Percentiles rank a stretch among this genome's conserved stretches.
phyloP scores from a whole-genome alignment of 2,329 filamentous ascomycete species.

The Alternaria sp. region DNA sequence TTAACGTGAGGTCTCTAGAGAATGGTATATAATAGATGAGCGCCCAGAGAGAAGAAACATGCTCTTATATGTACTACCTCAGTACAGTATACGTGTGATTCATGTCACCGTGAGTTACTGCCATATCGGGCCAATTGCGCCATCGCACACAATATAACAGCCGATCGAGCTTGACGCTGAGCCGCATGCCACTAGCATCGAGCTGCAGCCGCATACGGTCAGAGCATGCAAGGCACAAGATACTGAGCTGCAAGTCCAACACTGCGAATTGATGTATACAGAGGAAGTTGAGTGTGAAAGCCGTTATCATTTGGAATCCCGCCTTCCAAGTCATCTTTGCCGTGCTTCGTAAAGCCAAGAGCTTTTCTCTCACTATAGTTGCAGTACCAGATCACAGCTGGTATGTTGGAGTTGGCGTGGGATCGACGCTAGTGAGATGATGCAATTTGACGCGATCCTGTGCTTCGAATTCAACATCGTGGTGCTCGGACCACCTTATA shows the following conservation, averaged over 20 bases:
- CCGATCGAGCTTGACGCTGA: slow-evolving; percentile 5
- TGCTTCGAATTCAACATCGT: slow-evolving; percentile 12
- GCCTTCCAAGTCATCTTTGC: background rate
- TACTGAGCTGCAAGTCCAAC: background rate
- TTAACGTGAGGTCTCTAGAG: background rate
- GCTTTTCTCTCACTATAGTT: background rate
- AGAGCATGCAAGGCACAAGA: background rate
- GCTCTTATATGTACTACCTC: slow-evolving; percentile 17
- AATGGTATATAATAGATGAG: background rate
- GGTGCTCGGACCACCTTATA: slow-evolving; percentile 3
- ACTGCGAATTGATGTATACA: background rate
- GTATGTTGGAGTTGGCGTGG: slow-evolving; percentile 17
- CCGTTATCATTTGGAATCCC: background rate
- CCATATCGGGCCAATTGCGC: slow-evolving; percentile 32
- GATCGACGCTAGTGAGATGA: slow-evolving; percentile 21
- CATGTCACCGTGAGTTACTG: background rate
- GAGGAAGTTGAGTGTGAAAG: background rate
- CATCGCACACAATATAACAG: slow-evolving; percentile 45
- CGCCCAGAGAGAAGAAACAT: background rate
- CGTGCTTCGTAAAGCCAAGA: background rate
- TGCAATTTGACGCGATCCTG: slow-evolving; percentile 27
- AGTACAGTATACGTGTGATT: background rate
- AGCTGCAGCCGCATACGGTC: slow-evolving; percentile 5
- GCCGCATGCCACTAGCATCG: slow-evolving; percentile 2
- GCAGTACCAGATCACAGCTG: background rate